Conservation (phyloP, 2,329 filamentous ascomycete genomes). For the Colletotrichum eremochloae region DNA sequence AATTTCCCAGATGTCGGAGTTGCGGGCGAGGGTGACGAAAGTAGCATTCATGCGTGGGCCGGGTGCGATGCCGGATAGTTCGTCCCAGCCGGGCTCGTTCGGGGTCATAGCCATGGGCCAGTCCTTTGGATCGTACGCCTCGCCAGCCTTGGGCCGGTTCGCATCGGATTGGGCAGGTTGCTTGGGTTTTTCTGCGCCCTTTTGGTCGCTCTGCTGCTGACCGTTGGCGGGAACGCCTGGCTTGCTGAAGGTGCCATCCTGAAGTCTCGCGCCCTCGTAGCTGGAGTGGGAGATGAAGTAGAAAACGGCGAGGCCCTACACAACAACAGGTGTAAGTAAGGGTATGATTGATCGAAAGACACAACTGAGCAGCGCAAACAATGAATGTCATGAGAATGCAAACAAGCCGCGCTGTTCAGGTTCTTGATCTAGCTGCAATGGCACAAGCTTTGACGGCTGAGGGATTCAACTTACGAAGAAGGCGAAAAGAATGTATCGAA, state of each 20-base stretch:
- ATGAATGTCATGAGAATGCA: background rate
- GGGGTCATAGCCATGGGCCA: conserved; percentile 66
- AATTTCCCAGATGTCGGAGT: conserved; percentile 96
- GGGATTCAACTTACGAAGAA: conserved; percentile 76
- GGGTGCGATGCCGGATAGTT: conserved; percentile 65
- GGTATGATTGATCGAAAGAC: background rate
- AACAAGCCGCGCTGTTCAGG: background rate
- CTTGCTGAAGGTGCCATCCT: conserved; percentile 37
- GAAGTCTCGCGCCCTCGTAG: conserved; percentile 56
- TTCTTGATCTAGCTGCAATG: background rate
- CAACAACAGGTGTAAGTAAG: conserved; percentile 38
- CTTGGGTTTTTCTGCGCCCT: conserved; percentile 39
- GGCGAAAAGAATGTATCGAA: conserved; percentile 84
- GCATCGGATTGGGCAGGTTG: conserved; percentile 42
- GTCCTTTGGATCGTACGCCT: conserved; percentile 55
- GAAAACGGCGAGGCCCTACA: conserved; percentile 76
- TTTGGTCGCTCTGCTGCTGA: conserved; percentile 32
- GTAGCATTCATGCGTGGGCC: conserved; percentile 94
- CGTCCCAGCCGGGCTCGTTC: conserved; percentile 65
- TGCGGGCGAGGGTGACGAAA: conserved; percentile 95
- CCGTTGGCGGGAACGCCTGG: conserved; percentile 61
- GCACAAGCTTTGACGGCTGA: conserved; percentile 4
- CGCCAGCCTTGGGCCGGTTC: conserved; percentile 47
- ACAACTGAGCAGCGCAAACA: background rate
- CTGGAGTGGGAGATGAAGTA: conserved; percentile 81